Evolutionary conservation across 1,284 basidiomycete genomes (phyloP).

Genomic region (Rhodotorula sp.): DNA sequence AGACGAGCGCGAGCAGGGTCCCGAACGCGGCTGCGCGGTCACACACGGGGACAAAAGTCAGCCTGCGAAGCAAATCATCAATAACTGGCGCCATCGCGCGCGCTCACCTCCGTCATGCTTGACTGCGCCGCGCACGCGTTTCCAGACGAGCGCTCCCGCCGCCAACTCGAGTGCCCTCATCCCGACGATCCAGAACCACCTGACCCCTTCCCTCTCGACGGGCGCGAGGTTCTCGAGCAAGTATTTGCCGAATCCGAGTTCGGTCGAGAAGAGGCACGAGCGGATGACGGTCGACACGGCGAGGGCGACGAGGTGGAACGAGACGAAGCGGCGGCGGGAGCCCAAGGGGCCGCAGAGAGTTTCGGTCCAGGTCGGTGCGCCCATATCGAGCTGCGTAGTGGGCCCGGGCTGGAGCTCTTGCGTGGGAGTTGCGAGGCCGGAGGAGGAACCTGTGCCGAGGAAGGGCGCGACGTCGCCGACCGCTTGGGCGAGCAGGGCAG

Average conservation of each 20-base stretch:
- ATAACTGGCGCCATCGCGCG: no score
- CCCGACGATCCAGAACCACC: conserved; percentile 37
- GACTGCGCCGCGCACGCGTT: conserved; percentile 16
- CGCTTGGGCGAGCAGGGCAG: conserved; percentile 9
- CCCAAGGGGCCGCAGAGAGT: background rate
- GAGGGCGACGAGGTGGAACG: conserved; percentile 11
- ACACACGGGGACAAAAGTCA: no score
- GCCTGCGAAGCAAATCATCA: no score
- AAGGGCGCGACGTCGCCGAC: conserved; percentile 20
- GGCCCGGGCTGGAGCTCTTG: background rate
- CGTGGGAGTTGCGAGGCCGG: background rate
- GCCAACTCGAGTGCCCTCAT: conserved; percentile 33
- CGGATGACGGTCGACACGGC: conserved; percentile 14
- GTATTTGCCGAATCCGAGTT: conserved; percentile 23
- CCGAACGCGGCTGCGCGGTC: conserved; percentile 28
- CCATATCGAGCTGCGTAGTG: background rate
- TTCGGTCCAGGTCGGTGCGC: conserved; percentile 14
- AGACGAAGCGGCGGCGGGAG: conserved; percentile 7
- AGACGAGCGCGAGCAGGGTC: conserved; percentile 26
- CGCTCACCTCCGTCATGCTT: conserved; percentile 33
- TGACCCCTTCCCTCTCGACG: conserved; percentile 40
- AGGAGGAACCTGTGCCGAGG: background rate
- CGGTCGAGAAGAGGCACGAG: conserved; percentile 12
- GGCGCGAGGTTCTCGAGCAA: conserved; percentile 39
- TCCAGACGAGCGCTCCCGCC: conserved; percentile 33